Percentiles rank a stretch among this genome's conserved stretches.
Conservation (phyloP, 306 rosid species). For the Inga oerstediana region DNA sequence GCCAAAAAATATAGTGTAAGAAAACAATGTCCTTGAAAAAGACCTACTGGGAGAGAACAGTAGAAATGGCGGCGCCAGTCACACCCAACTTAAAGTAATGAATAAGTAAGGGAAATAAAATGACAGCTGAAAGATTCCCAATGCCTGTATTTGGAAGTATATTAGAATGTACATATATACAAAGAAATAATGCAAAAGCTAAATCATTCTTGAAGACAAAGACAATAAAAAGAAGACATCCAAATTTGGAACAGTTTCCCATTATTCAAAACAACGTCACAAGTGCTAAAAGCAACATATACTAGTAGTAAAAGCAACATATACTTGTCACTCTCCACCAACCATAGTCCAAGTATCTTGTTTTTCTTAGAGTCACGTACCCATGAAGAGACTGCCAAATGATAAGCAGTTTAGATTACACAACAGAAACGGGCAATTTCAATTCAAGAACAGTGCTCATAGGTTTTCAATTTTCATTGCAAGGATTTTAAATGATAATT, state of each 20-base stretch:
- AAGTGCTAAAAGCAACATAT: background rate
- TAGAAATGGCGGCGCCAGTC: constrained; percentile 90
- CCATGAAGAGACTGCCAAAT: constrained; percentile 16
- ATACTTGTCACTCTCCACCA: constrained; percentile 6
- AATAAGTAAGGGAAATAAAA: constrained; percentile 82
- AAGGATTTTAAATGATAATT: background rate
- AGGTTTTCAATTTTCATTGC: constrained; percentile 9
- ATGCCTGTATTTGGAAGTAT: constrained; percentile 65
- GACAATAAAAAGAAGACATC: constrained; percentile 20
- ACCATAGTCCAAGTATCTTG: constrained; percentile 11
- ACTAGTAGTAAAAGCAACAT: background rate
- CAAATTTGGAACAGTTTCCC: constrained; percentile 12
- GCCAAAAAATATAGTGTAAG: constrained; percentile 30
- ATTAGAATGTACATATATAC: constrained; percentile 32
- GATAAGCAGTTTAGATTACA: background rate
- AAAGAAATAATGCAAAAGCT: constrained; percentile 7
- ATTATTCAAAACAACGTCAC: constrained; percentile 15
- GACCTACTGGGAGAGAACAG: constrained; percentile 92
- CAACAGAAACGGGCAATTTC: constrained; percentile 2
- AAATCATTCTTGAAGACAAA: constrained; percentile 25
- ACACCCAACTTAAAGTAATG: constrained; percentile 77
- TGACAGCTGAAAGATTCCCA: constrained; percentile 75
- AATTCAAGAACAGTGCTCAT: background rate
- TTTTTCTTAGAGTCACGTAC: constrained; percentile 9
- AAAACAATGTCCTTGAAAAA: constrained; percentile 31